These are phyloP conservation scores for Blastobotrys mokoenaii DNA, from an alignment of 805 yeast genomes.

Conservation along the genomic window DNA sequence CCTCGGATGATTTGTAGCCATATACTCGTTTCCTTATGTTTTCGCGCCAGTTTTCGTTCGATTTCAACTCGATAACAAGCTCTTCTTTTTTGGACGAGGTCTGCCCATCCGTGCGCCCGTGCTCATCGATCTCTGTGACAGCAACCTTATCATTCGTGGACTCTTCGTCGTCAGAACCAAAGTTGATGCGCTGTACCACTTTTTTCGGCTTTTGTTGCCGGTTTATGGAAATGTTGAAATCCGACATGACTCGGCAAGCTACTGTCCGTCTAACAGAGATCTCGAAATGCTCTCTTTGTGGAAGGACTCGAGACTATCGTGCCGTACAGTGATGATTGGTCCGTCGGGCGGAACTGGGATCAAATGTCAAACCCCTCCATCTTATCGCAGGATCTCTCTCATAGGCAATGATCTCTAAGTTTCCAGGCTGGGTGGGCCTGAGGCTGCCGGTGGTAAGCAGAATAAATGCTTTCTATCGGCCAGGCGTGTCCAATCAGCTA, in stretches of 20 bases:
- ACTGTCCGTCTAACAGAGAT: too few relatives aligned
- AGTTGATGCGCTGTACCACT: neutral
- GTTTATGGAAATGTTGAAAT: neutral
- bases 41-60: slow-evolving; percentile 14
- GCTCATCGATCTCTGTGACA: neutral
- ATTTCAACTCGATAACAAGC: slow-evolving; percentile 10
- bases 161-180: slow-evolving; percentile 1
- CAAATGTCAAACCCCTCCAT: too few relatives aligned
- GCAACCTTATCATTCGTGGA: neutral
- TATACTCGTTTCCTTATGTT: slow-evolving; percentile 1
- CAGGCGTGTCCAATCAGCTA: too few relatives aligned
- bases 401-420: too few relatives aligned
- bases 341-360: too few relatives aligned
- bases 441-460: too few relatives aligned
- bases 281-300: too few relatives aligned
- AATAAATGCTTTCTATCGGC: too few relatives aligned
- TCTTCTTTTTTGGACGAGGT: slow-evolving; percentile 5
- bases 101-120: neutral
- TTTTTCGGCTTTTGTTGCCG: neutral
- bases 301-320: too few relatives aligned
- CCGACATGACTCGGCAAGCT: slow-evolving; percentile 6
- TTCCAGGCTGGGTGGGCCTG: too few relatives aligned
- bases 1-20: neutral
- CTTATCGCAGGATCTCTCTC: too few relatives aligned
- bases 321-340: too few relatives aligned